phyloP scores from a whole-genome alignment of 371 early-diverging fungal genomes.

The Mucor ambiguus region DNA sequence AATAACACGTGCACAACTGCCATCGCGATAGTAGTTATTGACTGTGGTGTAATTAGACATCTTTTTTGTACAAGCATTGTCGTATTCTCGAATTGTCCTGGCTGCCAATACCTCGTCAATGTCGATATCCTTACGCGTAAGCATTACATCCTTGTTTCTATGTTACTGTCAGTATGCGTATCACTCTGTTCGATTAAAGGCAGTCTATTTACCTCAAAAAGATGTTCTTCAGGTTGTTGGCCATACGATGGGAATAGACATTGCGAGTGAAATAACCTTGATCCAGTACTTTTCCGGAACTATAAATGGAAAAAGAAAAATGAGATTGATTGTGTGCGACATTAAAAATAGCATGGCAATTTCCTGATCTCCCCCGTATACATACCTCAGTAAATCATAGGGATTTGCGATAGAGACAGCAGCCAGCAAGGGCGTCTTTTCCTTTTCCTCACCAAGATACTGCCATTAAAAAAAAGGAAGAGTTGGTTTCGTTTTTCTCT shows the following conservation, averaged over 20 bases:
- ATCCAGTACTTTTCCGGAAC: constrained; percentile 42
- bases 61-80: constrained; percentile 72
- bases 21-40: constrained; percentile 84
- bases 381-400: constrained; percentile 63
- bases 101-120: constrained; percentile 55
- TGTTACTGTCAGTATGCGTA: background rate
- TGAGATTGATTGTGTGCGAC: constrained; percentile 1
- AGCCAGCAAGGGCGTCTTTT: constrained; percentile 68
- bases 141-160: constrained; percentile 62
- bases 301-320: constrained; percentile 14
- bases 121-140: constrained; percentile 55
- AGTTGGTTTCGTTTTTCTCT: background rate
- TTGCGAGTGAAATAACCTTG: constrained; percentile 57
- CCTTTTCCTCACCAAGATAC: constrained; percentile 82
- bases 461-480: background rate
- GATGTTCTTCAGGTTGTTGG: constrained; percentile 64
- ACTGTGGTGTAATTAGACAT: constrained; percentile 77
- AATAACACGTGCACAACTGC: constrained; percentile 74
- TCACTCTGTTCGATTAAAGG: no score
- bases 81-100: constrained; percentile 74
- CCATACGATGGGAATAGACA: constrained; percentile 73
- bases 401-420: constrained; percentile 82
- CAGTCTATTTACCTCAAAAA: constrained; percentile 47
- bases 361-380: background rate
- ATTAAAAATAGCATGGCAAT: background rate